A percentile compares a stretch with the other conserved stretches of the same genome.
phyloP scores from a whole-genome alignment of 441 rosid genomes.

The Melastoma candidum region DNA sequence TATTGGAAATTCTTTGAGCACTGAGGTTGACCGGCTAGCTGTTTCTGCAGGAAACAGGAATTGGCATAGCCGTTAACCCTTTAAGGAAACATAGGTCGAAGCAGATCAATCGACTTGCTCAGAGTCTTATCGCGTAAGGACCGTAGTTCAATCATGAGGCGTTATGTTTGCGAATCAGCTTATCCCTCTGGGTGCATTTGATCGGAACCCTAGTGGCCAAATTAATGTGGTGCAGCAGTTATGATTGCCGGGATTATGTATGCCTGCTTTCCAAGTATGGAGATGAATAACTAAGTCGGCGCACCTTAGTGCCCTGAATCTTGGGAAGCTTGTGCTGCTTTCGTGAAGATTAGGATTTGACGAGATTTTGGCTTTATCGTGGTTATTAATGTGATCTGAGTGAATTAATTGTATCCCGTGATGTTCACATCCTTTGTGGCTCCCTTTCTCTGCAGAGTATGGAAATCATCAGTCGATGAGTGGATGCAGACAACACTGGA shows the following conservation, averaged over 20 bases:
- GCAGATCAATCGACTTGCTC: neutral
- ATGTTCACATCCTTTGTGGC: neutral
- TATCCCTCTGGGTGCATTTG: no score
- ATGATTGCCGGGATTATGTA: no score
- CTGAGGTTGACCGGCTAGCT: neutral
- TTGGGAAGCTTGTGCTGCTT: no score
- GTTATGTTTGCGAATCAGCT: neutral
- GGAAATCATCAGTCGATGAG: neutral
- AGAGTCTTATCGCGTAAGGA: neutral
- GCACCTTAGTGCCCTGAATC: no score
- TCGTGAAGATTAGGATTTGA: no score
- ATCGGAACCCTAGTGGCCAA: no score
- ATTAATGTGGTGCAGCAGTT: no score
- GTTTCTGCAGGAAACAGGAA: neutral
- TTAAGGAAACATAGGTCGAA: neutral
- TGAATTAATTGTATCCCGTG: neutral
- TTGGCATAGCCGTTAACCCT: neutral
- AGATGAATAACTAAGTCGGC: no score
- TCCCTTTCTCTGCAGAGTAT: conserved; percentile 2
- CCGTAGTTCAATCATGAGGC: neutral
- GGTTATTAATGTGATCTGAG: no score
- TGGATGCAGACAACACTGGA: neutral
- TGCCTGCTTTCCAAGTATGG: no score
- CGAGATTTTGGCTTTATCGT: no score
- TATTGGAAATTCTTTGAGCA: no score